A percentile compares a stretch with the other conserved stretches of the same genome.
Evolutionary conservation across 805 yeast genomes (phyloP).

Genomic region (Wickerhamomyces xylosicus): DNA sequence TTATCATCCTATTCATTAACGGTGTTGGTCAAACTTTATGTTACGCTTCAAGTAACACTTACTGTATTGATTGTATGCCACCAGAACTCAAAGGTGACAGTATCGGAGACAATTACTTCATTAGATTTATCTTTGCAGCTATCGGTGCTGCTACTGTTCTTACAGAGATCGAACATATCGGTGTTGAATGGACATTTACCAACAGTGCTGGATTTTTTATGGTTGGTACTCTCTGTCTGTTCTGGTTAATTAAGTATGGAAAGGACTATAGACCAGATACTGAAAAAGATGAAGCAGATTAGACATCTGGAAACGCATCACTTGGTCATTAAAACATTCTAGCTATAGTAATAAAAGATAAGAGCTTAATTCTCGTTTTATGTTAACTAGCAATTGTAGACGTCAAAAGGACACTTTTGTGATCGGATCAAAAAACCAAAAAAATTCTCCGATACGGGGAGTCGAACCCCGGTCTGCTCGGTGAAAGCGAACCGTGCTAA

Average conservation of each 20-base stretch:
- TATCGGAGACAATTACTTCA: slow-evolving; percentile 41
- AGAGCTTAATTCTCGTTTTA: too few relatives aligned
- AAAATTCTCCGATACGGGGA: slow-evolving; percentile 8
- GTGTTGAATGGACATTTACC: slow-evolving; percentile 48
- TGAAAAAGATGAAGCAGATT: neutral
- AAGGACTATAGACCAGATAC: slow-evolving; percentile 13
- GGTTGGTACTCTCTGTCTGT: slow-evolving; percentile 25
- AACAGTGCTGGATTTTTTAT: slow-evolving; percentile 33
- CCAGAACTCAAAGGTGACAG: slow-evolving; percentile 47
- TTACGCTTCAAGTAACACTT: slow-evolving; percentile 45
- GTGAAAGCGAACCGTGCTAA: slow-evolving; percentile 5
- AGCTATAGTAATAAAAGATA: too few relatives aligned
- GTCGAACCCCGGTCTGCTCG: slow-evolving; percentile 7
- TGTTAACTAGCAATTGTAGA: too few relatives aligned
- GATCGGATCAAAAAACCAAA: slow-evolving; percentile 5
- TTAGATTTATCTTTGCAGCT: slow-evolving; percentile 40
- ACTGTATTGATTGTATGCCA: slow-evolving; percentile 43
- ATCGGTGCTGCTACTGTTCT: slow-evolving; percentile 40
- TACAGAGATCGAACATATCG: slow-evolving; percentile 34
- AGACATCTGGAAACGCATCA: too few relatives aligned
- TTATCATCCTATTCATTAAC: slow-evolving; percentile 34
- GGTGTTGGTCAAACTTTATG: slow-evolving; percentile 42
- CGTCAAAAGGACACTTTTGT: too few relatives aligned
- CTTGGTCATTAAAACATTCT: too few relatives aligned
- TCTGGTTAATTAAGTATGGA: slow-evolving; percentile 29